These are phyloP conservation scores for Spencermartinsiella ligniputridi DNA, from an alignment of 1,139 yeast genomes.

Conservation along the genomic window DNA sequence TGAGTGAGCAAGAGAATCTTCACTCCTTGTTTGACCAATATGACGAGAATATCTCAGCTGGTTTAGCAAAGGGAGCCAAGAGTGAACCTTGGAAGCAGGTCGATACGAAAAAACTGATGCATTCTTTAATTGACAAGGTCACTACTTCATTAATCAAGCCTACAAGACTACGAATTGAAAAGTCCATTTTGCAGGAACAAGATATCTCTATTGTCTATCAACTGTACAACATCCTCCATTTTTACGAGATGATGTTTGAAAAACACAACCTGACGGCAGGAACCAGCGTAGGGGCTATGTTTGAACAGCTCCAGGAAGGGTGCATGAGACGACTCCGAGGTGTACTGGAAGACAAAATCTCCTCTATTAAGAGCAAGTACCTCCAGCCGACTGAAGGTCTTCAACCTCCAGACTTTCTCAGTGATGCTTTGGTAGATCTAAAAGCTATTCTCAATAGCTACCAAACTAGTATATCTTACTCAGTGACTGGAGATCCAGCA, in stretches of 20 bases:
- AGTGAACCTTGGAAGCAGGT: constrained; percentile 28
- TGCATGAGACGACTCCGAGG: constrained; percentile 31
- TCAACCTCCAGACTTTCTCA: constrained; percentile 37
- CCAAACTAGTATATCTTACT: constrained; percentile 31
- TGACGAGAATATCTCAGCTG: constrained; percentile 31
- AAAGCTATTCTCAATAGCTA: constrained; percentile 32
- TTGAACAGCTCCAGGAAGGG: constrained; percentile 26
- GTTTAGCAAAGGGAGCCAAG: constrained; percentile 27
- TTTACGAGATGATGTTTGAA: constrained; percentile 66
- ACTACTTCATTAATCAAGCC: constrained; percentile 50
- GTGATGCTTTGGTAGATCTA: constrained; percentile 32
- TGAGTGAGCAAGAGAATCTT: constrained; percentile 79
- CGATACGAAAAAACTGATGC: constrained; percentile 28
- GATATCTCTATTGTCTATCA: constrained; percentile 53
- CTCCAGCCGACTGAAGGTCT: constrained; percentile 22
- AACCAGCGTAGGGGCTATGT: constrained; percentile 22
- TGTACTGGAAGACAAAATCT: constrained; percentile 26
- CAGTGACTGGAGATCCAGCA: constrained; percentile 24
- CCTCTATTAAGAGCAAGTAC: constrained; percentile 16
- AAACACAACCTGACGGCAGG: constrained; percentile 34
- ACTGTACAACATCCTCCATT: constrained; percentile 56
- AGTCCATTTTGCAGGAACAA: constrained; percentile 61
- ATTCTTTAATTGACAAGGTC: constrained; percentile 40
- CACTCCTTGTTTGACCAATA: constrained; percentile 48
- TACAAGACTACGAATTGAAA: constrained; percentile 53